Conservation (phyloP, 2,329 filamentous ascomycete genomes). For the Fonsecaea erecta region DNA sequence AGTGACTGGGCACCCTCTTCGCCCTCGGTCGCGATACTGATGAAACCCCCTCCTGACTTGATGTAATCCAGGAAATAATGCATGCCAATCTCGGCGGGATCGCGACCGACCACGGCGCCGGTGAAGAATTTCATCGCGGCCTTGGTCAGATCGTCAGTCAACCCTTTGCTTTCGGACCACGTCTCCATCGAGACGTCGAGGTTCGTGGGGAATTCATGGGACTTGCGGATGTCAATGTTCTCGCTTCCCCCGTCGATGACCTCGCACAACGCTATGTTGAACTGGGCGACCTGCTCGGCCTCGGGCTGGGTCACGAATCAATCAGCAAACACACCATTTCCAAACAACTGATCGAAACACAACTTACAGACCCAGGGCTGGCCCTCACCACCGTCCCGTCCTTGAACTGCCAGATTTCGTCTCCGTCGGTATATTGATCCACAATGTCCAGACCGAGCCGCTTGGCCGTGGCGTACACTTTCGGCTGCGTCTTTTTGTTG, state of each 20-base stretch:
- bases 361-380: slow-evolving; percentile 15
- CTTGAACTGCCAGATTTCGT: slow-evolving; percentile 48
- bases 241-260: slow-evolving; percentile 9
- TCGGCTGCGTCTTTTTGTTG: slow-evolving; percentile 59
- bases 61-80: slow-evolving; percentile 62
- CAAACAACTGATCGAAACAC: neutral
- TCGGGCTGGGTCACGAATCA: slow-evolving; percentile 4
- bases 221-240: slow-evolving; percentile 18
- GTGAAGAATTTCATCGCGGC: slow-evolving; percentile 35
- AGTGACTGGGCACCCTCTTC: slow-evolving; percentile 59
- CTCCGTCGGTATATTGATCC: slow-evolving; percentile 54
- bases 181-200: slow-evolving; percentile 22
- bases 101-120: slow-evolving; percentile 52
- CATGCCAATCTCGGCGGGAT: slow-evolving; percentile 55
- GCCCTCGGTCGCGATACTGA: slow-evolving; percentile 58
- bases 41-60: slow-evolving; percentile 56
- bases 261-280: slow-evolving; percentile 18
- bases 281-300: slow-evolving; percentile 3
- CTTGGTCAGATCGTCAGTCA: slow-evolving; percentile 7
- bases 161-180: slow-evolving; percentile 19
- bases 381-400: slow-evolving; percentile 40
- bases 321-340: neutral
- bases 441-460: slow-evolving; percentile 48
- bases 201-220: slow-evolving; percentile 13
- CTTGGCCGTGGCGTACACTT: slow-evolving; percentile 47